These are phyloP conservation scores for Calocybe indica DNA, from an alignment of 768 basidiomycete species.

Conservation along the genomic window DNA sequence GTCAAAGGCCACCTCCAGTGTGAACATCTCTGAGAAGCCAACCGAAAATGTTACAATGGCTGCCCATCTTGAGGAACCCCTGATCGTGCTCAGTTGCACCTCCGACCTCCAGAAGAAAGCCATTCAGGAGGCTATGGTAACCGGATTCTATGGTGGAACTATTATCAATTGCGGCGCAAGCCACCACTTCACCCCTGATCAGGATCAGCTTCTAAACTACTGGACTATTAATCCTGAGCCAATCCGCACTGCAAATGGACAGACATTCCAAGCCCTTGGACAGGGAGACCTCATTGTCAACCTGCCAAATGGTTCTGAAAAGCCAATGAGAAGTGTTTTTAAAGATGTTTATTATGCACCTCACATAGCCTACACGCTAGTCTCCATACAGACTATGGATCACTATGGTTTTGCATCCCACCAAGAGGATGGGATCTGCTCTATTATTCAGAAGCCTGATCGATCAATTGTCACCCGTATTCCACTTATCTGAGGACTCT, in stretches of 20 bases:
- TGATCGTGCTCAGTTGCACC: too few relatives aligned
- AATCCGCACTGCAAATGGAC: slow-evolving; percentile 25
- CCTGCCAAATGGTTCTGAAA: slow-evolving; percentile 24
- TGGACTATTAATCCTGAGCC: slow-evolving; percentile 14
- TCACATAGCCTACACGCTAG: slow-evolving; percentile 28
- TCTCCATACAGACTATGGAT: slow-evolving; percentile 29
- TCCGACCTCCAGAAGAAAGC: too few relatives aligned
- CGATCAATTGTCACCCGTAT: too few relatives aligned
- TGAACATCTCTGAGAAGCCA: too few relatives aligned
- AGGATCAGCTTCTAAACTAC: slow-evolving; percentile 17
- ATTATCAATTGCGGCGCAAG: slow-evolving; percentile 24
- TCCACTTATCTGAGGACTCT: too few relatives aligned
- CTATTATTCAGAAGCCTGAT: slow-evolving; percentile 4
- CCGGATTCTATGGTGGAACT: too few relatives aligned
- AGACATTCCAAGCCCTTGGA: slow-evolving; percentile 22
- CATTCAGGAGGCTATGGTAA: too few relatives aligned
- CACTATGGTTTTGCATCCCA: slow-evolving; percentile 19
- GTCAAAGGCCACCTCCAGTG: too few relatives aligned
- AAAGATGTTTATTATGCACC: slow-evolving; percentile 31
- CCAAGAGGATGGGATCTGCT: slow-evolving; percentile 23
- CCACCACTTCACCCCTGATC: slow-evolving; percentile 23
- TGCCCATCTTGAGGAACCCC: too few relatives aligned
- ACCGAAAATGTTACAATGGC: too few relatives aligned
- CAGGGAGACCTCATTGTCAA: slow-evolving; percentile 24
- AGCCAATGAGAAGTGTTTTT: slow-evolving; percentile 16